Evolutionary conservation across 352 stramenopile genomes (phyloP).

Genomic region (Globisporangium ultimum): DNA sequence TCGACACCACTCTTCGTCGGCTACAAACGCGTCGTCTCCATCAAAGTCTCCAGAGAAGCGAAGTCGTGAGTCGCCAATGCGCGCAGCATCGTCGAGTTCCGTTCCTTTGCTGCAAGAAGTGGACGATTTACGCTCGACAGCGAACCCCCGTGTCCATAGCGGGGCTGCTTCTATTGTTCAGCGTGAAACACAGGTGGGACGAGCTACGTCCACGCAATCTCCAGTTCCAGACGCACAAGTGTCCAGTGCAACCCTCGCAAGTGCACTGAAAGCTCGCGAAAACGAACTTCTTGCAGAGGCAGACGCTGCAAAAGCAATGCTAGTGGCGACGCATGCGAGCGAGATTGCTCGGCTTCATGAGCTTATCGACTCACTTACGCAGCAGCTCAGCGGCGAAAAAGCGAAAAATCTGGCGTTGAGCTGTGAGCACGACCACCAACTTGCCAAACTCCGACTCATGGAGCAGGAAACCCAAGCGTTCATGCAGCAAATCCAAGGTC

Average conservation of each 20-base stretch:
- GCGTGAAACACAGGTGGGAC: neutral
- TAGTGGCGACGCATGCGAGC: neutral
- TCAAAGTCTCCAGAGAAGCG: slow-evolving; percentile 11
- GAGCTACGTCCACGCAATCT: neutral
- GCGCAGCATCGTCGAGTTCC: neutral
- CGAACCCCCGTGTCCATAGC: too few species aligned
- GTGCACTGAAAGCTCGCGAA: slow-evolving; percentile 6
- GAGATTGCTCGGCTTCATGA: slow-evolving; percentile 10
- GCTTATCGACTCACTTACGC: neutral
- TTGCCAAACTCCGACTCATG: neutral
- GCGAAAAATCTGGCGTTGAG: neutral
- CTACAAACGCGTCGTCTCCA: slow-evolving; percentile 2
- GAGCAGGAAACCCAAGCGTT: slow-evolving; percentile 19
- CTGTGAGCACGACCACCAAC: neutral
- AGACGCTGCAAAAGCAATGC: slow-evolving; percentile 2
- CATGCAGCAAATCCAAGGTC: slow-evolving; percentile 13
- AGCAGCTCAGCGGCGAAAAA: slow-evolving; percentile 12
- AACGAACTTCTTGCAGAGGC: slow-evolving; percentile 8
- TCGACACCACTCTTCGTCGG: slow-evolving; percentile 1
- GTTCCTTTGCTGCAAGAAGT: neutral
- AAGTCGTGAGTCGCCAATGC: neutral
- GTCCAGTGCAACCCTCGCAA: neutral
- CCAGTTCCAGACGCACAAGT: neutral
- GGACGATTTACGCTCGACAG: neutral
- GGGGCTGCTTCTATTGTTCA: neutral